Percentiles rank a stretch among this genome's conserved stretches.
Conservation (phyloP, 2,329 filamentous ascomycete genomes). For the Hypocrella siamensis region DNA sequence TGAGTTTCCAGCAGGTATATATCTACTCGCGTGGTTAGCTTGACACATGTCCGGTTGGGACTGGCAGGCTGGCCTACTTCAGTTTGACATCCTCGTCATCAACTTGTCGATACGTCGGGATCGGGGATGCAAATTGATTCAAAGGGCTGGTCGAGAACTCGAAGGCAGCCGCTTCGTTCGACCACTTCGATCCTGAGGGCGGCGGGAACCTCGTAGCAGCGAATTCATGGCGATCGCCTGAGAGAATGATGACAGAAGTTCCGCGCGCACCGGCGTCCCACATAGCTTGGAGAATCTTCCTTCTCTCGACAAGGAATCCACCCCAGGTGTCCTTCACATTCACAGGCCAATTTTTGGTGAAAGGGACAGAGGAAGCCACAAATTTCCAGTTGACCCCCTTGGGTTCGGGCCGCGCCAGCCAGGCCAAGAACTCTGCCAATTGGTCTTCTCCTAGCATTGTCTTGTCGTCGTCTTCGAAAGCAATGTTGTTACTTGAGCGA, state of each 20-base stretch:
- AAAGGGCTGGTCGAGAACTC: slow-evolving; percentile 88
- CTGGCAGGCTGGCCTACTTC: slow-evolving; percentile 44
- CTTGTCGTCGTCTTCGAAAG: slow-evolving; percentile 49
- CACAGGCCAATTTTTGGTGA: slow-evolving; percentile 94
- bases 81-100: slow-evolving; percentile 72
- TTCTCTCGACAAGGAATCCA: slow-evolving; percentile 72
- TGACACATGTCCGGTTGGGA: not conserved
- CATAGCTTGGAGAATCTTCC: slow-evolving; percentile 71
- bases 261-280: slow-evolving; percentile 71
- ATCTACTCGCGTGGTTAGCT: slow-evolving; percentile 26
- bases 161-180: slow-evolving; percentile 51
- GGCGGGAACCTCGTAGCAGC: slow-evolving; percentile 68
- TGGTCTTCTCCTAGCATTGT: slow-evolving; percentile 79
- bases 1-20: slow-evolving; percentile 69
- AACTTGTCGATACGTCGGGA: slow-evolving; percentile 67
- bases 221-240: slow-evolving; percentile 93
- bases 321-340: slow-evolving; percentile 88
- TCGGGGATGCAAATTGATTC: slow-evolving; percentile 84
- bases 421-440: slow-evolving; percentile 62
- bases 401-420: slow-evolving; percentile 57
- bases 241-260: slow-evolving; percentile 67
- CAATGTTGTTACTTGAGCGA: slow-evolving; percentile 49
- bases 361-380: slow-evolving; percentile 76
- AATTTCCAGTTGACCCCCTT: slow-evolving; percentile 84
- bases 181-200: slow-evolving; percentile 45